Evolutionary conservation across 202 grass and related monocot species (phyloP), one percentile per base, ranked within the genome.

Genomic region (Schoenoplectus triqueter): DNA sequence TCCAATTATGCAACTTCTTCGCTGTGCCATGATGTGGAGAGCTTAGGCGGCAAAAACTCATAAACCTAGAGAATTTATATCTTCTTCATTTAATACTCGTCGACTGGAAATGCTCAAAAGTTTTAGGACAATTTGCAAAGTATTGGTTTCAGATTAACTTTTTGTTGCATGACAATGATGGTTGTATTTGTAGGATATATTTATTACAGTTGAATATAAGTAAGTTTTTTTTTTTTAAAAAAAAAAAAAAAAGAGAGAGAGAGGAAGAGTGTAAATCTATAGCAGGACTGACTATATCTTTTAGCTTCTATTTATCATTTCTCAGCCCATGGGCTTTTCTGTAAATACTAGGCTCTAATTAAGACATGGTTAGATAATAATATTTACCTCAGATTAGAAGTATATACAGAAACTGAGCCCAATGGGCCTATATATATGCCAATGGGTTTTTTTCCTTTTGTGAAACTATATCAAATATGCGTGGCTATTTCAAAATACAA

Each of bases 1-100:
- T 75, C 74, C 52, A 57, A 78, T 78, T 44, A 42, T 78, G 51
- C 74, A 78, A 41, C 73, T 78, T 52, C 74, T 78, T 5, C 39
- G 4, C 52, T 78, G 74, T 42, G 69, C 8, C 55, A 78, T 78
- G 52, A 78, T 57, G 31, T 60, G 59, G 54, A 78, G 11, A 44
- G 22, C 31, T 59, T 17, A n/a, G 22, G 54, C 31, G 22, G 52
- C 54, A 59, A 21, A 78, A 41, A 56, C 15, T 57, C 2, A 19
- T 47, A 9, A 17, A 71, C 8, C 2, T 19, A 47, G 7, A 73
- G n/a, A 73, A 75, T 75, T 39, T 54, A 31, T 49, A 74, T 54
- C 48, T 74, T 22, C 48, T 74, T 74, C 54, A 65, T 65, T 65
- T 66, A 40, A 9, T 66, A 11, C 64, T 22, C 64, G 39, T 66